Conservation (phyloP, 352 stramenopile genomes). For the Globisporangium canariense region DNA sequence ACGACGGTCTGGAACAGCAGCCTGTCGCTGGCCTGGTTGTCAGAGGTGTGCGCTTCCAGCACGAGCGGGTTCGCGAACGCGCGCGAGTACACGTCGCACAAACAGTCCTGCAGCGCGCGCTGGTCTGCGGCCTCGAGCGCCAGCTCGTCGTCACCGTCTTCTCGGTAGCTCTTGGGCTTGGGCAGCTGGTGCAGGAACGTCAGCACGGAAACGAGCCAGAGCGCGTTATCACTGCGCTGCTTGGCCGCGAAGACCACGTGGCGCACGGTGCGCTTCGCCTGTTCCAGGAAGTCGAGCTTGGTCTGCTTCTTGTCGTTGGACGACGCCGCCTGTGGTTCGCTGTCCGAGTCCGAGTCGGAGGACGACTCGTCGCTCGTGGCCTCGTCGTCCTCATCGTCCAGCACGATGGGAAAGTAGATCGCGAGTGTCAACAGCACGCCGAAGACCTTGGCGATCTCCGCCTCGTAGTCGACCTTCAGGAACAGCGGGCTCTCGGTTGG, state of each 20-base stretch:
- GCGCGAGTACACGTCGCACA: conserved; percentile 49
- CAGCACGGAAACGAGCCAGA: conserved; percentile 46
- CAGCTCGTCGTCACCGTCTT: conserved; percentile 37
- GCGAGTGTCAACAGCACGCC: conserved; percentile 40
- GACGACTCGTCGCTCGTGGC: conserved; percentile 30
- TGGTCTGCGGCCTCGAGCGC: conserved; percentile 26
- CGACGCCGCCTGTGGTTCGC: conserved; percentile 17
- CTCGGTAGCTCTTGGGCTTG: conserved; percentile 33
- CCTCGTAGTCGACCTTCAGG: conserved; percentile 29
- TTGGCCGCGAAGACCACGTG: conserved; percentile 40
- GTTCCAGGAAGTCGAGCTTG: conserved; percentile 26
- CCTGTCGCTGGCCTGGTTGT: conserved; percentile 17
- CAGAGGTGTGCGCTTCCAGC: conserved; percentile 2
- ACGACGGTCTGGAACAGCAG: conserved; percentile 26
- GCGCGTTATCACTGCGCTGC: conserved; percentile 22
- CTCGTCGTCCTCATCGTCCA: conserved; percentile 26
- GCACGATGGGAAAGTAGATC: conserved; percentile 48
- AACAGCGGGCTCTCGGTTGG: conserved; percentile 31
- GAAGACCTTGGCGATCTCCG: conserved; percentile 51
- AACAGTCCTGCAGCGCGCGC: conserved; percentile 40
- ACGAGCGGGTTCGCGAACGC: conserved; percentile 28
- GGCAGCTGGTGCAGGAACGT: conserved; percentile 34
- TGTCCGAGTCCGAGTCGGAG: conserved; percentile 38
- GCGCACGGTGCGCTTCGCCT: conserved; percentile 32
- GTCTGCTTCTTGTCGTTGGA: not conserved